Percentiles rank a stretch among this genome's conserved stretches.
Conservation (phyloP, 1,139 yeast genomes). For the Saccharomycopsis phalli region DNA sequence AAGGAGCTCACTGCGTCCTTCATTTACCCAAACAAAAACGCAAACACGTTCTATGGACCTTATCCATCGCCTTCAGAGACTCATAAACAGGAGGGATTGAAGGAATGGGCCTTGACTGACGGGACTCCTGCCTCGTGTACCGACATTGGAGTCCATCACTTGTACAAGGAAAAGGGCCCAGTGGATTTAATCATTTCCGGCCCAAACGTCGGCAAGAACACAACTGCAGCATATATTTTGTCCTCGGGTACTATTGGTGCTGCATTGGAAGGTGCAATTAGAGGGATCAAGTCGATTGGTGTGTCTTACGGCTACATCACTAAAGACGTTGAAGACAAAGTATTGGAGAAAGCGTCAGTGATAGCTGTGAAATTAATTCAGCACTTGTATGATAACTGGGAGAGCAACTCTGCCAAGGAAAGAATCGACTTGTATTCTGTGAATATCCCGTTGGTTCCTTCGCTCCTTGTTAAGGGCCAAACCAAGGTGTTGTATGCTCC, state of each 20-base stretch:
- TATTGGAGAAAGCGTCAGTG: constrained; percentile 58
- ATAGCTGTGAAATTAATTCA: constrained; percentile 56
- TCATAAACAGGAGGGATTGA: constrained; percentile 24
- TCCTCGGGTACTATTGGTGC: constrained; percentile 98
- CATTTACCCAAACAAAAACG: constrained; percentile 46
- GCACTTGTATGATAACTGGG: constrained; percentile 53
- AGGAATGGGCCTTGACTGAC: constrained; percentile 81
- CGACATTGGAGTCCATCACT: constrained; percentile 78
- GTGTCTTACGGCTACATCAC: constrained; percentile 69
- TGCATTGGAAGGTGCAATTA: constrained; percentile 87
- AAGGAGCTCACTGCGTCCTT: constrained; percentile 60
- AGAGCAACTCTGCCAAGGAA: constrained; percentile 25
- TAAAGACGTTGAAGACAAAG: constrained; percentile 42
- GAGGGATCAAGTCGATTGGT: constrained; percentile 69
- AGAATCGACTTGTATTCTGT: constrained; percentile 69
- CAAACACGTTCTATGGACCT: constrained; percentile 60
- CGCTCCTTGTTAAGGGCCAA: constrained; percentile 34
- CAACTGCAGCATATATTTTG: constrained; percentile 81
- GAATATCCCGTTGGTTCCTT: constrained; percentile 64
- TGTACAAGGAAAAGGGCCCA: constrained; percentile 46
- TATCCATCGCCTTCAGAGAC: constrained; percentile 37
- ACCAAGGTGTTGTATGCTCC: constrained; percentile 70
- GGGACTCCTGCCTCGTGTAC: constrained; percentile 97
- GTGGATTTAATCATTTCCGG: constrained; percentile 87
- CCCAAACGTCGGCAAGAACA: constrained; percentile 91